Base-by-base conservation (phyloP, 805 yeast genomes). In the Wickerhamomyces ciferrii region DNA sequence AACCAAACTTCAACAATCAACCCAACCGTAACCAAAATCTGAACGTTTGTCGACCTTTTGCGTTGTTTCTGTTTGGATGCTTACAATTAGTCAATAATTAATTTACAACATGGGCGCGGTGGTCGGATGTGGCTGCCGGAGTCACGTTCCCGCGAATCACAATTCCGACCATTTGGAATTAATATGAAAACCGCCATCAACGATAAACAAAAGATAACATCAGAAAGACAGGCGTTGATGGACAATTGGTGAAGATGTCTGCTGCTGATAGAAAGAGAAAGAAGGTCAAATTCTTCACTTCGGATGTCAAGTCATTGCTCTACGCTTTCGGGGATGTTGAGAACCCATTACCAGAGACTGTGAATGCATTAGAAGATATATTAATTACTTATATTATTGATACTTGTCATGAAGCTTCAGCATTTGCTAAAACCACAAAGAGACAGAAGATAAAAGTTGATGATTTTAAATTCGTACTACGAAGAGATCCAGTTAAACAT, bases 311-410 rank as follows among this genome's bases (percentile, higher is more conserved):
- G 52, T 73, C 85, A 0, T 61, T 85, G 42, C 62, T 85, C 46
- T 85, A 79, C 53, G 90, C 90, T 0, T 84, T 75, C 60, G 92
- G 92, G 1, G 92, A 85, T 56, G 83, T 77, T 2, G 65, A 76
- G n/a, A 72, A 79, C 40, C 92, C 92, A 1, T 69, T 79, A 39
- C 73, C 77, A 13, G 87, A 83, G 47, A 81, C 87, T 0, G 79
- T 82, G 1, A 79, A 81, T 31, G 76, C 79, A 4, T 58, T 85
- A 29, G 92, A 85, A 53, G 92, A 85, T 51, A 70, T 84, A 6
- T 72, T 85, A 10, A 76, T 83, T 11, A 78, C 77, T 37, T 86
- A 84, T 60, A 62, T 85, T 37, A 73, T 77, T 3, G 84, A 80
- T 55, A 70, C 84, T 11, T 71, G 88, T 67, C 67, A 78, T 52